A percentile compares a stretch with the other conserved stretches of the same genome.
Evolutionary conservation across 768 basidiomycete genomes (phyloP).

Genomic region (Nevesoporus exiguus): DNA sequence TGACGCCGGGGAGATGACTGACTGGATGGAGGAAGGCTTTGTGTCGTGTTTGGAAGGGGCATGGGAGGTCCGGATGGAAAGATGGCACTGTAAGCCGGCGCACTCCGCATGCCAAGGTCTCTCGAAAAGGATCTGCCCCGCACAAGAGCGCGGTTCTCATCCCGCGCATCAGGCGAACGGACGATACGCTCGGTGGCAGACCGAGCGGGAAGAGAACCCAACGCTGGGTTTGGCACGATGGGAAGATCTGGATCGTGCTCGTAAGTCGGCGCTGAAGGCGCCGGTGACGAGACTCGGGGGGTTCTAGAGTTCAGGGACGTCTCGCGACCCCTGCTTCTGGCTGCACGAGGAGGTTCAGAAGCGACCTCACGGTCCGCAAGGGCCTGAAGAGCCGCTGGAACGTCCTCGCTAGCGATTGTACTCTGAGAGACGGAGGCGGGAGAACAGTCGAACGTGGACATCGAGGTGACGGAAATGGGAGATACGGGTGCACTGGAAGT

Average conservation of each 20-base stretch:
- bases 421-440: slow-evolving; percentile 19
- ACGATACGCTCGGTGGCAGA: slow-evolving; percentile 34
- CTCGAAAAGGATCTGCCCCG: slow-evolving; percentile 33
- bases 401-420: slow-evolving; percentile 18
- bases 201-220: slow-evolving; percentile 24
- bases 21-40: slow-evolving; percentile 19
- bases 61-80: slow-evolving; percentile 34
- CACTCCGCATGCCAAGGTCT: slow-evolving; percentile 31
- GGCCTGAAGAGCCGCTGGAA: slow-evolving; percentile 12
- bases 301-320: slow-evolving; percentile 15
- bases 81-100: slow-evolving; percentile 32
- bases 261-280: slow-evolving; percentile 15
- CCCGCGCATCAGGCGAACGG: slow-evolving; percentile 25
- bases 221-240: slow-evolving; percentile 13
- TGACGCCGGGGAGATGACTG: slow-evolving; percentile 31
- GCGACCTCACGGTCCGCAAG: slow-evolving; percentile 19
- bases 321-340: slow-evolving; percentile 14
- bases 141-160: slow-evolving; percentile 27
- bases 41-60: slow-evolving; percentile 23
- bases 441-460: slow-evolving; percentile 26
- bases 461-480: slow-evolving; percentile 28
- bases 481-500: slow-evolving; percentile 33
- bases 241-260: slow-evolving; percentile 31
- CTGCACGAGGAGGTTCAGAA: slow-evolving; percentile 23
- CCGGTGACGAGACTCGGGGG: slow-evolving; percentile 26